phyloP scores from a whole-genome alignment of 306 rosid species.

The Sicyos baderoa region DNA sequence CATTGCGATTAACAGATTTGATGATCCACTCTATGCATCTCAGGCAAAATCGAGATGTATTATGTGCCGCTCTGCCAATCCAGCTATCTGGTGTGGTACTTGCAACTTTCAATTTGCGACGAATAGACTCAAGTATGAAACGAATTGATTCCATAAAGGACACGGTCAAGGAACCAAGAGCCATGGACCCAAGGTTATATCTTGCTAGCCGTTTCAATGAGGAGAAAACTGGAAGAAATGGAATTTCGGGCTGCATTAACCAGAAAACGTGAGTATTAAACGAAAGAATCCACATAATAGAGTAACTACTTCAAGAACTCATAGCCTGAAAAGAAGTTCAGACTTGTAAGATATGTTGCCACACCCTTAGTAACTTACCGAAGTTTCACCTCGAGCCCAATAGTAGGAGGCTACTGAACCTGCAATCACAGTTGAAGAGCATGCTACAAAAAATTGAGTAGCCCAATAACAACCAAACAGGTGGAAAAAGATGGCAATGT shows the following conservation, averaged over 20 bases:
- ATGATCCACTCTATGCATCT: slow-evolving; percentile 78
- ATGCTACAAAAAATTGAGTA: slow-evolving; percentile 79
- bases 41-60: slow-evolving; percentile 50
- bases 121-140: slow-evolving; percentile 79
- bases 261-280: slow-evolving; percentile 14
- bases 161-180: slow-evolving; percentile 80
- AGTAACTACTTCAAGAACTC: neutral
- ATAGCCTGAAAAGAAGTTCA: neutral
- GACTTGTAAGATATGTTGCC: neutral
- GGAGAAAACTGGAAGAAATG: slow-evolving; percentile 88
- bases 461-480: slow-evolving; percentile 93
- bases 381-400: slow-evolving; percentile 80
- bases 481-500: slow-evolving; percentile 79
- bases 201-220: slow-evolving; percentile 72
- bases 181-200: slow-evolving; percentile 84
- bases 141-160: slow-evolving; percentile 87
- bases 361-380: slow-evolving; percentile 47
- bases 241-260: slow-evolving; percentile 73
- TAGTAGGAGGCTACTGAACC: slow-evolving; percentile 93
- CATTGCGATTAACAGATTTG: slow-evolving; percentile 88
- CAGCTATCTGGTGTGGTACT: slow-evolving; percentile 45
- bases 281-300: neutral
- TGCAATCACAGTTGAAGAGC: slow-evolving; percentile 82
- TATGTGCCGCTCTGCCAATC: slow-evolving; percentile 54
- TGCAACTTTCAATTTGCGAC: slow-evolving; percentile 66